Evolutionary conservation across 257 asterid species (phyloP).

Genomic region (Jacaranda mimosifolia): DNA sequence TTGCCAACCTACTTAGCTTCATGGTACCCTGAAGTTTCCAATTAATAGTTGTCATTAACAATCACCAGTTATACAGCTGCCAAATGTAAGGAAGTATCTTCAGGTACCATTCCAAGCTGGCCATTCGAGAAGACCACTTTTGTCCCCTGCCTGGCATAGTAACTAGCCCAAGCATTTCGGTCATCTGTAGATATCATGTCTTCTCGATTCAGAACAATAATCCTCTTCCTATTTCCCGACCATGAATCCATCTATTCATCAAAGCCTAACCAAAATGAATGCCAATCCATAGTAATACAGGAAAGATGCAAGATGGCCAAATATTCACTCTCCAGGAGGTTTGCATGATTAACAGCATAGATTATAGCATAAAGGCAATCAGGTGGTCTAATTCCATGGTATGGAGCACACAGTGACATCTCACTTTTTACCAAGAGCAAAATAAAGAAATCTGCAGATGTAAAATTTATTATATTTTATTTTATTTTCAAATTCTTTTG

Average conservation of each 20-base stretch:
- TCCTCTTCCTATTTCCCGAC: slow-evolving; percentile 91
- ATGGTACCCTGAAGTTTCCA: slow-evolving; percentile 73
- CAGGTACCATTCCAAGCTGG: slow-evolving; percentile 78
- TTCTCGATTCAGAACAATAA: slow-evolving; percentile 91
- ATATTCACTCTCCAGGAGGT: slow-evolving; percentile 4
- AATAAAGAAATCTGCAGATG: slow-evolving; percentile 6
- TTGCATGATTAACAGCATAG: slow-evolving; percentile 10
- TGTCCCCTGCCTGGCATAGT: slow-evolving; percentile 84
- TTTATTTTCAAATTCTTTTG: neutral
- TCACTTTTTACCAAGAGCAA: neutral
- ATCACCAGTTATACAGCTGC: slow-evolving; percentile 7
- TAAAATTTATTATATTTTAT: neutral
- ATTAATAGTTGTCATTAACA: slow-evolving; percentile 32
- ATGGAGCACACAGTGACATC: slow-evolving; percentile 15
- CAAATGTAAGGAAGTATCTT: neutral
- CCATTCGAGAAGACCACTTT: slow-evolving; percentile 88
- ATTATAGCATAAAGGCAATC: slow-evolving; percentile 4
- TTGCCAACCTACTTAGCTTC: slow-evolving; percentile 85
- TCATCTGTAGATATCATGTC: slow-evolving; percentile 94
- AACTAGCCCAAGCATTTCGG: slow-evolving; percentile 95
- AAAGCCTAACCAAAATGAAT: slow-evolving; percentile 38
- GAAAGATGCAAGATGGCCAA: slow-evolving; percentile 10
- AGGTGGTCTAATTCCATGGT: slow-evolving; percentile 9
- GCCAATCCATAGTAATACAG: slow-evolving; percentile 20
- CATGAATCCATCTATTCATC: slow-evolving; percentile 84